Evolutionary conservation across 768 basidiomycete species (phyloP).

Genomic region (Leccinum pellstonianum): DNA sequence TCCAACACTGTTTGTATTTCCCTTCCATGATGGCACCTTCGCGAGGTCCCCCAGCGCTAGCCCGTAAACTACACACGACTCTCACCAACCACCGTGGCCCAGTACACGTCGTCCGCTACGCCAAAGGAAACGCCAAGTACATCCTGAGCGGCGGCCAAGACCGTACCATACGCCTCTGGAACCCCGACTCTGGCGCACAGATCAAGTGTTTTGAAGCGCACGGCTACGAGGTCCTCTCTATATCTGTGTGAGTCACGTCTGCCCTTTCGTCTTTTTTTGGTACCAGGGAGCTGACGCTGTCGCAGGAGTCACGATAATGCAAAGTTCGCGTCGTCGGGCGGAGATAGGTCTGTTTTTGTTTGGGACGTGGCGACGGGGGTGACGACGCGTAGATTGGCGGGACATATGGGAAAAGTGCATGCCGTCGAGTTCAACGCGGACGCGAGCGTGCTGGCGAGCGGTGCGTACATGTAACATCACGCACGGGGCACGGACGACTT

Average conservation of each 20-base stretch:
- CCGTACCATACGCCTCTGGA: constrained; percentile 87
- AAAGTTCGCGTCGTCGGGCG: constrained; percentile 90
- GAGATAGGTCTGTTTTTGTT: constrained; percentile 88
- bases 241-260: constrained; percentile 68
- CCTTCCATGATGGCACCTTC: constrained; percentile 57
- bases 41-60: constrained; percentile 50
- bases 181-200: constrained; percentile 79
- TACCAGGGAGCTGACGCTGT: background rate
- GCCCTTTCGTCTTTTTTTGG: background rate
- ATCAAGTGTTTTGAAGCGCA: constrained; percentile 91
- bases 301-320: constrained; percentile 87
- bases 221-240: constrained; percentile 91
- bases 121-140: constrained; percentile 86
- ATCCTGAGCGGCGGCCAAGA: constrained; percentile 93
- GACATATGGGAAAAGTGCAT: constrained; percentile 90
- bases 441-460: constrained; percentile 83
- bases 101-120: constrained; percentile 89
- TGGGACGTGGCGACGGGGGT: constrained; percentile 94
- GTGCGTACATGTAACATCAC: constrained; percentile 37
- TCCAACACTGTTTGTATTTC: too few species aligned
- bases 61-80: constrained; percentile 62
- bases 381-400: constrained; percentile 78
- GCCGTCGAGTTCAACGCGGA: constrained; percentile 88
- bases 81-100: constrained; percentile 75
- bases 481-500: background rate